Conservation (phyloP, 768 basidiomycete species). For the Hemileccinum impolitum region DNA sequence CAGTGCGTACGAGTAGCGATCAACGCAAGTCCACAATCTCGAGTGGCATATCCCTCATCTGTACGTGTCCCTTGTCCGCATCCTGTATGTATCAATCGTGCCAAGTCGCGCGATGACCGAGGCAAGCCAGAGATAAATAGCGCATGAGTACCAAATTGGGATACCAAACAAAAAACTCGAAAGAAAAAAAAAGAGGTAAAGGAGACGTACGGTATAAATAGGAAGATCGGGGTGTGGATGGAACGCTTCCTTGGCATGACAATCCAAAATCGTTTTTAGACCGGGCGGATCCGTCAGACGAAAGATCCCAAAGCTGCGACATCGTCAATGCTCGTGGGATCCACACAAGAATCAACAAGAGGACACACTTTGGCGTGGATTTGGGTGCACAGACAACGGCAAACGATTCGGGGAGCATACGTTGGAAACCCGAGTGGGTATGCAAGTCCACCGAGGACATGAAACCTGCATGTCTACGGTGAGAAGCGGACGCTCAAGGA, state of each 20-base stretch:
- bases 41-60: constrained; percentile 65
- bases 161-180: neutral
- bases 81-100: constrained; percentile 43
- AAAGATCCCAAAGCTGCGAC: constrained; percentile 72
- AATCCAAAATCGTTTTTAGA: constrained; percentile 64
- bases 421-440: constrained; percentile 85
- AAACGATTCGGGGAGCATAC: constrained; percentile 88
- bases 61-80: constrained; percentile 81
- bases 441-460: constrained; percentile 95
- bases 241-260: constrained; percentile 71
- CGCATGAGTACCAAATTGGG: neutral
- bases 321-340: neutral
- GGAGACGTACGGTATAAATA: constrained; percentile 74
- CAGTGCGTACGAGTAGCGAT: neutral
- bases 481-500: neutral
- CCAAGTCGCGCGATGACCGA: neutral
- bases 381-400: constrained; percentile 89
- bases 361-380: constrained; percentile 65
- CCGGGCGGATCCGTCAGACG: constrained; percentile 88
- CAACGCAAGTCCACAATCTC: constrained; percentile 83
- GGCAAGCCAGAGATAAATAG: neutral
- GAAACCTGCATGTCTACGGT: constrained; percentile 52
- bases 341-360: neutral
- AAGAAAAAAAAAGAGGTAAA: no score
- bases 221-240: constrained; percentile 83